Evolutionary conservation across 2,329 filamentous ascomycete genomes (phyloP), one percentile per base, ranked within the genome.

Genomic region (Colletotrichum lupini): DNA sequence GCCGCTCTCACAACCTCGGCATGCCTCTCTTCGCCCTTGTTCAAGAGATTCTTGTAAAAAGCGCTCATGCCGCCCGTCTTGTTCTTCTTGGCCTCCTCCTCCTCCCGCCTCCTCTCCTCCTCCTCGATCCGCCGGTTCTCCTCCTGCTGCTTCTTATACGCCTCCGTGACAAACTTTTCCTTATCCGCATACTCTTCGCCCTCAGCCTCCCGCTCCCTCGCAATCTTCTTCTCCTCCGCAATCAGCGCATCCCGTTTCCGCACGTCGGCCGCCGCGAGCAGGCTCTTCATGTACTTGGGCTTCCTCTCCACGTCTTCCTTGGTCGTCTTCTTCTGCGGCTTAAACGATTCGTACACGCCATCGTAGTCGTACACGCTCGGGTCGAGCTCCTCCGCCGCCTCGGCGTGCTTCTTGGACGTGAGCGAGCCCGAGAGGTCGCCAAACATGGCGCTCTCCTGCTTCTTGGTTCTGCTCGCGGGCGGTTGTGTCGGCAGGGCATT

Each of bases 321-420:
- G 7, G 87, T 87, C 5, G 85, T 85, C 72, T 88, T 88, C 76
- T 90, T 88, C 72, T 91, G 87, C 19, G 90, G 89, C 76, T 94
- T 92, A 53, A 96, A 86, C 1, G 92, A 93, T 77, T 96, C 94
- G 83, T 95, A 95, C 26, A 94, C 93, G 1, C 89, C 89, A 80
- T 97, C 94, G 84, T 97, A 97, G 83, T 97, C 94, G 85, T 95
- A 97, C 76, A 97, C 92, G 61, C 90, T 92, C 1, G 93, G 85
- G 78, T 97, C 94, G 9, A 93, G 80, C 72, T 90, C 87, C 74
- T 91, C 86, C 2, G 93, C 93, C 19, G 90, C 89, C 75, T 91
- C 86, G 49, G 90, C 89, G 76, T 93, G 87, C 77, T 89, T 91
- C 66, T 90, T 89, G 30, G 92, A 90, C 35, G 90, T 85, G 37